Percentiles rank a stretch among this genome's conserved stretches.
Conservation (phyloP, 164 flowering plant genomes). For the Amborella trichopoda region DNA sequence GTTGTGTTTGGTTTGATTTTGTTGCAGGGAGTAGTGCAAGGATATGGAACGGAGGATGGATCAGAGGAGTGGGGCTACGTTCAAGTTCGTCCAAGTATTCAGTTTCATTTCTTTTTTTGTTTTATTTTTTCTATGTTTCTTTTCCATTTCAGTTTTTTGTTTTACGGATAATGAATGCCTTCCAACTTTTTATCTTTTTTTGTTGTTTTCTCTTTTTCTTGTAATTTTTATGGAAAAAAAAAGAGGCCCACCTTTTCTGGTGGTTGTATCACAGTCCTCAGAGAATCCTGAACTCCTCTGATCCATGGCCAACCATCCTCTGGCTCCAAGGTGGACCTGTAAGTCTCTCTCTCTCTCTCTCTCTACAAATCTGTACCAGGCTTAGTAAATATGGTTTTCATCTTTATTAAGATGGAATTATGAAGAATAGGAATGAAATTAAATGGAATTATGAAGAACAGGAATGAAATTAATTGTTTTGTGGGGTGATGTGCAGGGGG, state of each 20-base stretch:
- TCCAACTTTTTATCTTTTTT: not conserved
- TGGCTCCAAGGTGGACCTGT: slow-evolving; percentile 76
- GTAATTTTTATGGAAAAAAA: not conserved
- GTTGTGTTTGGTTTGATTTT: too few species aligned
- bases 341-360: too few species aligned
- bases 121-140: not conserved
- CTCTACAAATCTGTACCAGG: not conserved
- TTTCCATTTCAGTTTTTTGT: not conserved
- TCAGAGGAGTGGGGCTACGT: slow-evolving; percentile 52
- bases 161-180: not conserved
- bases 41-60: slow-evolving; percentile 28
- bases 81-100: slow-evolving; percentile 42
- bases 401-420: not conserved
- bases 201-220: not conserved
- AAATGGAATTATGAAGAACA: not conserved
- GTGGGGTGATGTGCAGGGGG: slow-evolving; percentile 23
- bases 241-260: slow-evolving; percentile 60
- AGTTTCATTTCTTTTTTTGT: not conserved
- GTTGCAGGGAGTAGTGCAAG: too few species aligned
- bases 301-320: slow-evolving; percentile 44
- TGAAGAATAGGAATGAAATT: not conserved
- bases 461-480: not conserved
- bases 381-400: not conserved
- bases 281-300: slow-evolving; percentile 24
- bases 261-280: slow-evolving; percentile 46